Evolutionary conservation across 805 yeast species (phyloP).

Genomic region (Candida saitoana): DNA sequence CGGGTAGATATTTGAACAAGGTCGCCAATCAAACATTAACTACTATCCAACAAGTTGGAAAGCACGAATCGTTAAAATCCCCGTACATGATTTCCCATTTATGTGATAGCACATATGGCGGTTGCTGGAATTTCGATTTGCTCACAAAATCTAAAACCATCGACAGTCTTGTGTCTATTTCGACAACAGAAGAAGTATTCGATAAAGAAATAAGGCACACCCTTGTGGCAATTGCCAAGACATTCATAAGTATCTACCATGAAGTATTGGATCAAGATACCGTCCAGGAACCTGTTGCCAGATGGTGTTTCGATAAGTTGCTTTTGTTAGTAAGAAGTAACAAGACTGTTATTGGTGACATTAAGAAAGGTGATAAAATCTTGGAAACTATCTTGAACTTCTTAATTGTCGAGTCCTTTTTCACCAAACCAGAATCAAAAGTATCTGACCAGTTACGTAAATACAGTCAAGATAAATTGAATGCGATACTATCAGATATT

Average conservation of each 20-base stretch:
- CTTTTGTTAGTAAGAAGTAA: constrained; percentile 49
- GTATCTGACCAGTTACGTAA: constrained; percentile 34
- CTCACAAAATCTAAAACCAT: constrained; percentile 70
- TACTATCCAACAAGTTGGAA: constrained; percentile 37
- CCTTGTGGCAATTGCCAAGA: constrained; percentile 16
- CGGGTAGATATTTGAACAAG: constrained; percentile 62
- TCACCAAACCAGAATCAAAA: constrained; percentile 17
- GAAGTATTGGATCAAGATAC: constrained; percentile 18
- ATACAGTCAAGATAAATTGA: constrained; percentile 58
- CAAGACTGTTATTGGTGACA: constrained; percentile 22
- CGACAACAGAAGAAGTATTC: constrained; percentile 12
- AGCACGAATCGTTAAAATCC: constrained; percentile 36
- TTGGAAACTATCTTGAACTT: constrained; percentile 35
- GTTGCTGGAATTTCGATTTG: constrained; percentile 69
- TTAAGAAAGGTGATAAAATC: constrained; percentile 8
- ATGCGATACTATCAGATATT: constrained; percentile 61
- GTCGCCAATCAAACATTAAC: constrained; percentile 54
- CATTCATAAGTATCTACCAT: constrained; percentile 23
- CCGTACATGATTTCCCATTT: constrained; percentile 25
- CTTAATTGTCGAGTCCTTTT: constrained; percentile 40
- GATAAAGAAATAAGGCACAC: constrained; percentile 11
- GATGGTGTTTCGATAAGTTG: constrained; percentile 60
- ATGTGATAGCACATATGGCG: constrained; percentile 34
- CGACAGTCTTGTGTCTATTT: constrained; percentile 30
- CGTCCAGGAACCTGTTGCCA: constrained; percentile 35